Percentiles rank a stretch among this genome's conserved stretches.
phyloP scores from a whole-genome alignment of 164 flowering plant species.

The Nymphaea thermarum region DNA sequence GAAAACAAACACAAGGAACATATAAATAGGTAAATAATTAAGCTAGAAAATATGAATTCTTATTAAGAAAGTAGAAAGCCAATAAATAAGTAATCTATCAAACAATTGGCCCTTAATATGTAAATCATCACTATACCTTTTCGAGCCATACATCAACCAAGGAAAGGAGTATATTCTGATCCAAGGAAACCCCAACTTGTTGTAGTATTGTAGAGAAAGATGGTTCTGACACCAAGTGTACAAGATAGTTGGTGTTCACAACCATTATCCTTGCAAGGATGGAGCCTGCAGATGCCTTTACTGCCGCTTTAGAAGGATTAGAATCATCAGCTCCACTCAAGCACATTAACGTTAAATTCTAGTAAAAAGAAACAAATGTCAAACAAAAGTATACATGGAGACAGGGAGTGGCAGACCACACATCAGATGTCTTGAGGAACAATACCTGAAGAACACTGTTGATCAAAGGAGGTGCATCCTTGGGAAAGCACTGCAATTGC shows the following conservation, averaged over 20 bases:
- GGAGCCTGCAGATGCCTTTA: conserved; percentile 71
- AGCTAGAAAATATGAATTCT: no score
- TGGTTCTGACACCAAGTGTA: conserved; percentile 68
- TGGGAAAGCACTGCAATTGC: conserved; percentile 67
- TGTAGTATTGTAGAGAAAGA: conserved; percentile 51
- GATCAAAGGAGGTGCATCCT: conserved; percentile 70
- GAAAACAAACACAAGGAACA: no score
- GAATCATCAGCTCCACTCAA: conserved; percentile 78
- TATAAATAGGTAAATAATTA: no score
- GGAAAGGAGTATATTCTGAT: conserved; percentile 74
- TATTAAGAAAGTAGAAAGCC: no score
- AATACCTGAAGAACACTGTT: conserved; percentile 65
- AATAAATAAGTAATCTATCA: no score
- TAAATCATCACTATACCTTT: conserved; percentile 32
- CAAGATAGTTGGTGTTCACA: conserved; percentile 71
- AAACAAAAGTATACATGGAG: no score
- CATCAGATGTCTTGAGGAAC: conserved; percentile 1
- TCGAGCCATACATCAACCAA: conserved; percentile 91
- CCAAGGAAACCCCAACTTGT: conserved; percentile 43
- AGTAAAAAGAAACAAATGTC: neutral
- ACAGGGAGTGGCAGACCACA: no score
- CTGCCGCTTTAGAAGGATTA: conserved; percentile 71
- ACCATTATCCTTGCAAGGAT: conserved; percentile 84
- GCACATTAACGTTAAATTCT: conserved; percentile 72
- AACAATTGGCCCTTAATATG: no score